Evolutionary conservation across 2,329 filamentous ascomycete species (phyloP), one percentile per base, ranked within the genome.

Genomic region (Verruconis gallopava): DNA sequence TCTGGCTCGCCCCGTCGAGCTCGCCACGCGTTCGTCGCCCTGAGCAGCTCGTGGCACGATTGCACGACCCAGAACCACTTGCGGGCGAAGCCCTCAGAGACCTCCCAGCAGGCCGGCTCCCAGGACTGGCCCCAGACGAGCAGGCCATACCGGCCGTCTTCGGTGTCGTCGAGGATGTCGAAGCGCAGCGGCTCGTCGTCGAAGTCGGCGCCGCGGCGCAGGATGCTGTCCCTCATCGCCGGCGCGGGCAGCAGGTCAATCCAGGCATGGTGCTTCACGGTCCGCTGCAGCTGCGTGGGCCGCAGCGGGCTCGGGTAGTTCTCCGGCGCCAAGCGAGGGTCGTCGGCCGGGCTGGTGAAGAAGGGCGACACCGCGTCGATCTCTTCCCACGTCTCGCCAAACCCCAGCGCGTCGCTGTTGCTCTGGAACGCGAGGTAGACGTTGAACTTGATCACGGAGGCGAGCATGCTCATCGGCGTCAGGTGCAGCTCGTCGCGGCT

Each of bases 101-200:
- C 55, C 47, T 73, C 70, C 71, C 69, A 73, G 6, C 59, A 63
- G 0, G 46, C 45, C 2, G 56, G 43, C 22, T 71, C 59, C 55
- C 61, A 65, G 0, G 68, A 56, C 4, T 68, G 62, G 0, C 67
- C 65, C 70, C 69, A 73, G 1, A 71, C 64, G 11, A 72, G 54
- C 1, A 72, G 33, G 1, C 55, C 58, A 15, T 57, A 52, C 38
- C 48, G 50, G 15, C 50, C 37, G n/a, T 37, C 21, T 9, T 9
- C 6, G 6, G 25, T 30, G 25, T 30, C 25, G 6, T 30, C 25
- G 25, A 30, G 25, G n/a, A 30, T 30, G n/a, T 30, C 25, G n/a
- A 9, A 30, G 25, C 25, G n/a, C n/a, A 30, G 25, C n/a, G 25
- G 25, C 25, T n/a, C 6, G 25, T 30, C 25, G n/a, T 30, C 25